phyloP scores from a whole-genome alignment of 2,329 filamentous ascomycete species.

The Paraphaeosphaeria minitans region DNA sequence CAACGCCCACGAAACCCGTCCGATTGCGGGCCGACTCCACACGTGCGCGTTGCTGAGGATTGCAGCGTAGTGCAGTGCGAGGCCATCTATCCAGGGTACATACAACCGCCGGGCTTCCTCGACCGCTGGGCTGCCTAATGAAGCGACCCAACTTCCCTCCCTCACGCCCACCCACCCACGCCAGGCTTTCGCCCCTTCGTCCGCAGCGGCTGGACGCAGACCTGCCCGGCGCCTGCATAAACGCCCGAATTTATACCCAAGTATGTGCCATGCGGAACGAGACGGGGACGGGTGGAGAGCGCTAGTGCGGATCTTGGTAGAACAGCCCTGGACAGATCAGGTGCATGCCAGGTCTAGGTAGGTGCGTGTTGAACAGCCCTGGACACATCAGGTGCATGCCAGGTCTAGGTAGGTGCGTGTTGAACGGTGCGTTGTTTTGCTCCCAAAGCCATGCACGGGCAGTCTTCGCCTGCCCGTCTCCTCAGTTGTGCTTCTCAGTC shows the following conservation, averaged over 20 bases:
- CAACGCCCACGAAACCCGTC: background rate
- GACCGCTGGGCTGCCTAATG: conserved; percentile 28
- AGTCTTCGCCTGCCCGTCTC: background rate
- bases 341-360: conserved; percentile 2
- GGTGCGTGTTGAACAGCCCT: conserved; percentile 12
- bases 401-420: background rate
- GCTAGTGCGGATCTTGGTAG: conserved; percentile 24
- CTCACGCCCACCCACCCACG: conserved; percentile 14
- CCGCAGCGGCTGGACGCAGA: conserved; percentile 14
- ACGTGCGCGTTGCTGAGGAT: background rate
- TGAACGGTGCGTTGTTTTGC: background rate
- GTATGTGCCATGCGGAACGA: conserved; percentile 15
- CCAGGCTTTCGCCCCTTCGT: conserved; percentile 20
- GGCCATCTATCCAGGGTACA: conserved; percentile 19
- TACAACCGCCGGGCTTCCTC: background rate
- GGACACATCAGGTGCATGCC: conserved; percentile 9
- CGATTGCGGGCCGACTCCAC: background rate
- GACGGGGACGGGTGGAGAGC: conserved; percentile 9
- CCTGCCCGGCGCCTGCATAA: conserved; percentile 13
- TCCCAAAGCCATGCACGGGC: background rate
- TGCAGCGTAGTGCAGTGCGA: conserved; percentile 10
- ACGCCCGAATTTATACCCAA: conserved; percentile 23
- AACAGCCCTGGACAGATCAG: conserved; percentile 5
- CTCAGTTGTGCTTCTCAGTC: background rate
- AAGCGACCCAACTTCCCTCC: conserved; percentile 24